phyloP scores from a whole-genome alignment of 352 stramenopile species.

The Globisporangium apiculatum region DNA sequence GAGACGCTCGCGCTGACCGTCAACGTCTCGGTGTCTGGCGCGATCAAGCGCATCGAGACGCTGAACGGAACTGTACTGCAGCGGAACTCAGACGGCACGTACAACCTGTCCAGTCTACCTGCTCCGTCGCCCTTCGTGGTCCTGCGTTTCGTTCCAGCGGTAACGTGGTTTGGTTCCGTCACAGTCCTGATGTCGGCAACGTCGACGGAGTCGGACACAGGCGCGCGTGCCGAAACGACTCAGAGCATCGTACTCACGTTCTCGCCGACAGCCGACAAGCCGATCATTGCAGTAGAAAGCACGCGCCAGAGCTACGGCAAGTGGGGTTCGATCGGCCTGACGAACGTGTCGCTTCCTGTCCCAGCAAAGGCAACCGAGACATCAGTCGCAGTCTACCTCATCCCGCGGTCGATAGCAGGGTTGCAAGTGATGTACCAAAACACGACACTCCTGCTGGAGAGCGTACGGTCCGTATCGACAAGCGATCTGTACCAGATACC shows the following conservation, averaged over 20 bases:
- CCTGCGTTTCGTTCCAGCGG: slow-evolving; percentile 20
- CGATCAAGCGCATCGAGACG: slow-evolving; percentile 19
- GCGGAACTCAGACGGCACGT: slow-evolving; percentile 16
- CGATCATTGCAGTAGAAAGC: slow-evolving; percentile 26
- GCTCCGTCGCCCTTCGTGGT: slow-evolving; percentile 11
- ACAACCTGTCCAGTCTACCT: slow-evolving; percentile 18
- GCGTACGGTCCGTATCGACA: slow-evolving; percentile 19
- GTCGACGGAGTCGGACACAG: slow-evolving; percentile 24
- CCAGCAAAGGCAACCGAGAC: slow-evolving; percentile 27
- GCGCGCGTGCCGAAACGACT: slow-evolving; percentile 12
- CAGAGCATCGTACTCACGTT: slow-evolving; percentile 20
- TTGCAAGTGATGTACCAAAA: slow-evolving; percentile 36
- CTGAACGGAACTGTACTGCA: slow-evolving; percentile 16
- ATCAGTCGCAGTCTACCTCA: slow-evolving; percentile 24
- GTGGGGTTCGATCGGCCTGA: slow-evolving; percentile 28
- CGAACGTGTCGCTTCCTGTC: slow-evolving; percentile 22
- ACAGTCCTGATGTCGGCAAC: slow-evolving; percentile 24
- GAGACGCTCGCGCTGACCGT: slow-evolving; percentile 32
- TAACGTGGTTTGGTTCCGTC: slow-evolving; percentile 26
- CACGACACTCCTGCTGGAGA: slow-evolving; percentile 22
- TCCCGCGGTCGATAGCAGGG: slow-evolving; percentile 13
- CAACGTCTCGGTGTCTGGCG: slow-evolving; percentile 13
- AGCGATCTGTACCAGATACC: slow-evolving; percentile 29
- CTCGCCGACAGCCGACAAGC: slow-evolving; percentile 30
- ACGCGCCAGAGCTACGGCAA: slow-evolving; percentile 25